phyloP scores from a whole-genome alignment of 768 basidiomycete genomes.

The Suillus lakei region DNA sequence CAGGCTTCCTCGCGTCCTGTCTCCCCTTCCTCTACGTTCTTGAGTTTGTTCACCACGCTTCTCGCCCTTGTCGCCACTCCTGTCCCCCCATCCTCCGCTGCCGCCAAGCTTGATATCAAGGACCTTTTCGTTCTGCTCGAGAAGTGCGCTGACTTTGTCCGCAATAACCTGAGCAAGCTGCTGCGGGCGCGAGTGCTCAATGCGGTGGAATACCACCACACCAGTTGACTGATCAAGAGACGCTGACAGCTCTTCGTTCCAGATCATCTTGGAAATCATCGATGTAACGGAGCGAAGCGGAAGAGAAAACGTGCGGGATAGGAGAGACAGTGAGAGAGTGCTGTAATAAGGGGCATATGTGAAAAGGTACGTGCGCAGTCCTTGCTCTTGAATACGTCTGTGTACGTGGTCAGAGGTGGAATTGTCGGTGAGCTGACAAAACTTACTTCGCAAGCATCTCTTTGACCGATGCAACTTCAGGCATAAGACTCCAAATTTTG shows the following conservation, averaged over 20 bases:
- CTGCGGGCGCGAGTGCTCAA: constrained; percentile 87
- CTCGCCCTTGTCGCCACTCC: constrained; percentile 26
- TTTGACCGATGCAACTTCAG: constrained; percentile 84
- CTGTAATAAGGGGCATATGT: constrained; percentile 89
- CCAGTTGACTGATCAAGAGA: constrained; percentile 91
- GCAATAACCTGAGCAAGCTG: constrained; percentile 89
- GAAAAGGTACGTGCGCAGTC: constrained; percentile 94
- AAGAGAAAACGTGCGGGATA: constrained; percentile 88
- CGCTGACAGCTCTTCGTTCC: constrained; percentile 93
- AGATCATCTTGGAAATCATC: constrained; percentile 76
- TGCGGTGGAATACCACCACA: constrained; percentile 92
- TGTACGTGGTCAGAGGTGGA: neutral
- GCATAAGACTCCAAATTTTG: constrained; percentile 98
- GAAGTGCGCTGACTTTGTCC: constrained; percentile 83
- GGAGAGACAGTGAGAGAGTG: constrained; percentile 84
- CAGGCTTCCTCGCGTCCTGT: constrained; percentile 51
- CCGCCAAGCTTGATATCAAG: constrained; percentile 85
- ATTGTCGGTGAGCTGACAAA: neutral
- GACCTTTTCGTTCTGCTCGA: constrained; percentile 92
- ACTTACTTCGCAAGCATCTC: constrained; percentile 92
- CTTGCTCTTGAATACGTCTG: constrained; percentile 98
- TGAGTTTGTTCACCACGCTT: constrained; percentile 65
- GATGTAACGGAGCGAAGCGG: constrained; percentile 83
- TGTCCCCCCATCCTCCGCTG: constrained; percentile 63
- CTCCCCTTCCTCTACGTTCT: constrained; percentile 77